Conservation (phyloP, 495 filamentous ascomycete species). For the Annulohypoxylon nitens region DNA sequence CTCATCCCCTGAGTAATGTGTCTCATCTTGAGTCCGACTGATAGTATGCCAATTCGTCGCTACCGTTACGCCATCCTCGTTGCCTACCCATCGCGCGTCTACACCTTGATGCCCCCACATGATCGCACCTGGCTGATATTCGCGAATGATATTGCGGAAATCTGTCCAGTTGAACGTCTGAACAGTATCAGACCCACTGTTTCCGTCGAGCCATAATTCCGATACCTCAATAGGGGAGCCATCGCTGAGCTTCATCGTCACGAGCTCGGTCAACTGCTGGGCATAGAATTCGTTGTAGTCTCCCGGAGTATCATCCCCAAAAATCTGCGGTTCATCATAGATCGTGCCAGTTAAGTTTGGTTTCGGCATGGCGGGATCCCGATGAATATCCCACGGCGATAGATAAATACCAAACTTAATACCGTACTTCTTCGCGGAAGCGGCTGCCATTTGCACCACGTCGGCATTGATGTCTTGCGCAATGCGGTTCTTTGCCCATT, state of each 20-base stretch:
- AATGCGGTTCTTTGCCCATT: conserved; percentile 41
- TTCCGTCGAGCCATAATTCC: conserved; percentile 49
- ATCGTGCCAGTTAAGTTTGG: conserved; percentile 32
- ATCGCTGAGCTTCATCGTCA: conserved; percentile 39
- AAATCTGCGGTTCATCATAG: conserved; percentile 53
- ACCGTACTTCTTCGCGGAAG: conserved; percentile 47
- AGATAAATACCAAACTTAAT: conserved; percentile 50
- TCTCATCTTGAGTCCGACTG: conserved; percentile 45
- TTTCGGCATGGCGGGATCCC: conserved; percentile 48
- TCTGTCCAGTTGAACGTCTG: conserved; percentile 49
- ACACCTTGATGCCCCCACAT: conserved; percentile 52
- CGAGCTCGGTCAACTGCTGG: conserved; percentile 45
- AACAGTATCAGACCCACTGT: conserved; percentile 45
- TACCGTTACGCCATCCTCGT: conserved; percentile 48
- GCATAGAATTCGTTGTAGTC: conserved; percentile 54
- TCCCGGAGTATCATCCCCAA: conserved; percentile 58
- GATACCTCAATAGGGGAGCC: conserved; percentile 40
- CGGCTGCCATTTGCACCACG: conserved; percentile 45
- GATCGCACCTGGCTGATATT: conserved; percentile 46
- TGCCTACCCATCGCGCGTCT: conserved; percentile 49
- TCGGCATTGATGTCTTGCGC: conserved; percentile 40
- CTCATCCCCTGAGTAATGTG: conserved; percentile 39
- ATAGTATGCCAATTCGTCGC: conserved; percentile 49
- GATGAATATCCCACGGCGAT: conserved; percentile 50
- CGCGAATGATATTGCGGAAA: conserved; percentile 48